Base-by-base conservation (phyloP, 768 basidiomycete species). In the Phanerodontia chrysosporium region DNA sequence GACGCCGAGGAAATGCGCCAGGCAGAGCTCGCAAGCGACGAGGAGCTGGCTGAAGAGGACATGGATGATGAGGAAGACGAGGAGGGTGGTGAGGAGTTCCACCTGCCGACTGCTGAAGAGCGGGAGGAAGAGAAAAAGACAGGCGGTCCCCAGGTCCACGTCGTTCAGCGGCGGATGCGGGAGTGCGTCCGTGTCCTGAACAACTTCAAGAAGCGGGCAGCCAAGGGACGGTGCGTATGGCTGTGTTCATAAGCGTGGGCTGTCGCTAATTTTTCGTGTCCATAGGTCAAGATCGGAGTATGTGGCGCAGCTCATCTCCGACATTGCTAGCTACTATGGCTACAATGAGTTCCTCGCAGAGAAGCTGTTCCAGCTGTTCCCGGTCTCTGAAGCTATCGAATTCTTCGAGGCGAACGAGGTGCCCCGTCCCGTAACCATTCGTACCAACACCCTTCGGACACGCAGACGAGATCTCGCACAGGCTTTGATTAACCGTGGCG, bases 341-440 rank as follows among this genome's bases (percentile, higher is more conserved):
- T 99, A 99, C 76, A 98, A 98, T 66, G 87, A 90, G 6, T 98
- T 95, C 76, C 81, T 99, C 45, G 84, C 89, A 1, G 94, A 96
- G 69, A 98, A 98, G 74, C 77, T 99, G 16, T 95, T 98, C 78
- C 86, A 89, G 61, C 78, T 99, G 22, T 98, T 99, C 76, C 83
- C 95, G 2, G 86, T 95, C 13, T 84, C 87, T 36, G 97, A 99
- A 94, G 95, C 96, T 0, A 89, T 98, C 58, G 95, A 96, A 68
- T 99, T 98, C 74, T 98, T 98, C 68, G 97, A 98, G 73, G 89
- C 97, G 12, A 98, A 98, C 70, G 97, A 99, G 70, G 83, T 94
- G 5, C 84, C 95, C 16, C 85, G 97, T 63, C 97, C 97, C 6
- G 95, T 99, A 27, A 98, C 97, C 10, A 98, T 99, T 68, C 90